Conservation (phyloP, 2,329 filamentous ascomycete genomes). For the Penicillium decumbens region DNA sequence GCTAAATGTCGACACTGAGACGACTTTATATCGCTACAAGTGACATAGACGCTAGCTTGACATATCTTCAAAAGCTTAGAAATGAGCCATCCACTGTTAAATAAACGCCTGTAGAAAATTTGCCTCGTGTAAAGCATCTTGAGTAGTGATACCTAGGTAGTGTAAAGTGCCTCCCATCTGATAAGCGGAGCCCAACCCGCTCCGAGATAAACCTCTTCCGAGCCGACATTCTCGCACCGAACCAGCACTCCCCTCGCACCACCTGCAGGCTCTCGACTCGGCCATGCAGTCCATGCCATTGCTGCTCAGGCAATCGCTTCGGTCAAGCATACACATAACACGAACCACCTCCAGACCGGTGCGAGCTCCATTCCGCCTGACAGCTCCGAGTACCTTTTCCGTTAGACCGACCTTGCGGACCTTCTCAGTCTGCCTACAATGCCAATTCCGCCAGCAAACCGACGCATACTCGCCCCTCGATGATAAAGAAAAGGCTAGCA, state of each 20-base stretch:
- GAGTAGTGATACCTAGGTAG: no score
- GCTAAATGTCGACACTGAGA: no score
- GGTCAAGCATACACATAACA: conserved; percentile 25
- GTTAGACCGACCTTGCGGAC: conserved; percentile 22
- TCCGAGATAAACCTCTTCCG: conserved; percentile 19
- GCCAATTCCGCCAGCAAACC: conserved; percentile 37
- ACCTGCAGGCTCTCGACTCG: conserved; percentile 20
- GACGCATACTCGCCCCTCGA: conserved; percentile 22
- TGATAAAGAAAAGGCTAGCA: conserved; percentile 22
- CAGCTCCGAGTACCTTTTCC: conserved; percentile 22
- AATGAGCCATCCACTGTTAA: no score
- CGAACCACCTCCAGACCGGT: conserved; percentile 20
- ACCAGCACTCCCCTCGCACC: conserved; percentile 13
- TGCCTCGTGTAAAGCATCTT: no score
- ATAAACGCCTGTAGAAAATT: no score
- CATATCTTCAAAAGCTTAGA: no score
- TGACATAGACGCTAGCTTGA: no score
- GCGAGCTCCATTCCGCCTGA: conserved; percentile 21
- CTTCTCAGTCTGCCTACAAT: conserved; percentile 43
- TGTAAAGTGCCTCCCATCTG: conserved; percentile 10
- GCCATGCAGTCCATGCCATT: conserved; percentile 42
- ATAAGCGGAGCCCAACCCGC: conserved; percentile 18
- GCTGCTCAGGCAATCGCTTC: conserved; percentile 38
- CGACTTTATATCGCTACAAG: no score
- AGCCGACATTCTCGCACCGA: conserved; percentile 15